Evolutionary conservation across 2,329 filamentous ascomycete genomes (phyloP).

Genomic region (Stachybotrys chlorohalonatus): DNA sequence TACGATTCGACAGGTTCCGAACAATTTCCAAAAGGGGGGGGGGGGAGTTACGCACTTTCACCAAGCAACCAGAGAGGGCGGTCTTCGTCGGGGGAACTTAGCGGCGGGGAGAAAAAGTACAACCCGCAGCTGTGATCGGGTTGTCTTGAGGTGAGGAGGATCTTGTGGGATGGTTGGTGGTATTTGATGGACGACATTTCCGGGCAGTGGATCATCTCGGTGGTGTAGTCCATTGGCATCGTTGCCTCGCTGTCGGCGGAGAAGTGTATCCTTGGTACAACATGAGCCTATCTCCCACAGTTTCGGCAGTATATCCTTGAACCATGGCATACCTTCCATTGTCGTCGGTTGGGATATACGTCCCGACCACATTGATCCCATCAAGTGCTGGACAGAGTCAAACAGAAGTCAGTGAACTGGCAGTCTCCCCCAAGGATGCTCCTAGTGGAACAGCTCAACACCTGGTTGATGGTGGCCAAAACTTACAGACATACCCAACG

Average conservation of each 20-base stretch:
- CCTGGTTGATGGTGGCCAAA: too few species aligned
- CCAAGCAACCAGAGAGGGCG: constrained; percentile 29
- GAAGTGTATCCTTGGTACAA: neutral
- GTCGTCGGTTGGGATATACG: constrained; percentile 32
- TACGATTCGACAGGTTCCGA: neutral
- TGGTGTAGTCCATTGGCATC: constrained; percentile 4
- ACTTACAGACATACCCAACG: constrained; percentile 35
- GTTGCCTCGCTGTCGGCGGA: neutral
- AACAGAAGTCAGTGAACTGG: neutral
- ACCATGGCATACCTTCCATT: constrained; percentile 25
- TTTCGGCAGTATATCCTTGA: neutral
- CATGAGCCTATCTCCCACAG: neutral
- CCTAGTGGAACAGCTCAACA: too few species aligned
- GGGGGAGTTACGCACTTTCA: constrained; percentile 14
- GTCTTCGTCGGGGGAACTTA: constrained; percentile 15
- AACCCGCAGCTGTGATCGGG: constrained; percentile 21
- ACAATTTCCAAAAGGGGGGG: neutral
- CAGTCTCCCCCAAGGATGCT: too few species aligned
- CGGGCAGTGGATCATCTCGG: constrained; percentile 27
- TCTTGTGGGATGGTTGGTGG: constrained; percentile 28
- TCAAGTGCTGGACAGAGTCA: constrained; percentile 18
- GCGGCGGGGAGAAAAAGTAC: constrained; percentile 27
- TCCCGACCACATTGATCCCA: constrained; percentile 19
- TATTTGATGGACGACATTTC: constrained; percentile 39
- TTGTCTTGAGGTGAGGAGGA: constrained; percentile 32